Conservation (phyloP, 306 rosid genomes). For the Oxytropis ochrocephala region DNA sequence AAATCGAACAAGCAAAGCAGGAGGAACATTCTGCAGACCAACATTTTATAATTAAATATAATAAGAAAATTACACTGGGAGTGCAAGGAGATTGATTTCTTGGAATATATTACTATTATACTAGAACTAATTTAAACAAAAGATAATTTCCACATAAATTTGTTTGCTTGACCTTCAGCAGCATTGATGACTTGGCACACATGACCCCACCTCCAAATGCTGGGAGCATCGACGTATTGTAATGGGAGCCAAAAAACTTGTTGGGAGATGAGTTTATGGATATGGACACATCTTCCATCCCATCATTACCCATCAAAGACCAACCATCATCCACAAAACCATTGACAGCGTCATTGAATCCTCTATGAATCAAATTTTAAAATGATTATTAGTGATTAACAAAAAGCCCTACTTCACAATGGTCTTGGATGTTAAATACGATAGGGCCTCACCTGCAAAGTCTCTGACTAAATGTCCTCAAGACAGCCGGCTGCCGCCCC, state of each 20-base stretch:
- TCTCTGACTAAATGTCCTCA: constrained; percentile 81
- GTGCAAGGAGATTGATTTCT: neutral
- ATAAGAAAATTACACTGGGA: neutral
- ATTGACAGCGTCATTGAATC: constrained; percentile 84
- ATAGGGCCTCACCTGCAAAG: constrained; percentile 51
- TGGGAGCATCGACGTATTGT: constrained; percentile 49
- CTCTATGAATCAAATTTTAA: constrained; percentile 37
- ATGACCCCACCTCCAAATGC: constrained; percentile 68
- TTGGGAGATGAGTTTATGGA: constrained; percentile 61
- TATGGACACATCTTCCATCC: constrained; percentile 74
- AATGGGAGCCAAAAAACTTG: constrained; percentile 55
- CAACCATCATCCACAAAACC: constrained; percentile 87
- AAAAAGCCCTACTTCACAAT: neutral
- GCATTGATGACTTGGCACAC: constrained; percentile 91
- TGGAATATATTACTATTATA: neutral
- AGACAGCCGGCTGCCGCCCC: constrained; percentile 88
- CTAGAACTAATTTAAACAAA: neutral
- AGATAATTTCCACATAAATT: neutral
- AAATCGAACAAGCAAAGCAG: constrained; percentile 92
- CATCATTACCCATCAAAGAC: constrained; percentile 69
- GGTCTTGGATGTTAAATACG: neutral
- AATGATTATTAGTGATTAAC: neutral
- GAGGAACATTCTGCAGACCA: constrained; percentile 74
- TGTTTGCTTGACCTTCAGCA: constrained; percentile 50
- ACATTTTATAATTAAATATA: neutral